A percentile compares a stretch with the other conserved stretches of the same genome.
phyloP scores from a whole-genome alignment of 2,329 filamentous ascomycete genomes.

The Grosmannia penicillata region DNA sequence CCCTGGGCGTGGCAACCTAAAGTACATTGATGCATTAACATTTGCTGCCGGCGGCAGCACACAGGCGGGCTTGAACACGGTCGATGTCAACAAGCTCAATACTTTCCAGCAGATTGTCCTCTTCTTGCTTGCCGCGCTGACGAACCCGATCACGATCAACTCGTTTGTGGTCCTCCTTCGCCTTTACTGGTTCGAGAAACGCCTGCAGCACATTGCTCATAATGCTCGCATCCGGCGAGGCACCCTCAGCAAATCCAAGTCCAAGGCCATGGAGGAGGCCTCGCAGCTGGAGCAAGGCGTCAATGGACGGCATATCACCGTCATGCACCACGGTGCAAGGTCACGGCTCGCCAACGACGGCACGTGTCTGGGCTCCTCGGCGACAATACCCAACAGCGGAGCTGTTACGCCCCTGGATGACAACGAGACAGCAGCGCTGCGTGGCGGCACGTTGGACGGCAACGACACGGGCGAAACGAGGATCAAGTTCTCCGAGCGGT shows the following conservation, averaged over 20 bases:
- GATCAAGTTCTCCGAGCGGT: slow-evolving; percentile 8
- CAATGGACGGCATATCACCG: slow-evolving; percentile 48
- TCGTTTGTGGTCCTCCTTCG: slow-evolving; percentile 80
- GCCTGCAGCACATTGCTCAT: slow-evolving; percentile 70
- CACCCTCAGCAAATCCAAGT: slow-evolving; percentile 46
- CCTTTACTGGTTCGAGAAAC: slow-evolving; percentile 95
- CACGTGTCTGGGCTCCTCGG: slow-evolving; percentile 26
- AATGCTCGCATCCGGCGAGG: slow-evolving; percentile 55
- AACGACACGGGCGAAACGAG: background rate
- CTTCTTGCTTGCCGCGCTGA: slow-evolving; percentile 55
- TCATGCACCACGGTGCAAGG: slow-evolving; percentile 43
- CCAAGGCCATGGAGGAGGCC: slow-evolving; percentile 30
- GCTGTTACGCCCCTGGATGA: background rate
- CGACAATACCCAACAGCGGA: background rate
- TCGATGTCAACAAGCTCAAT: slow-evolving; percentile 50
- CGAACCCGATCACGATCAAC: slow-evolving; percentile 75
- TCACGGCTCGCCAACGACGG: slow-evolving; percentile 47
- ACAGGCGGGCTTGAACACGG: slow-evolving; percentile 82
- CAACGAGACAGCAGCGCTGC: background rate
- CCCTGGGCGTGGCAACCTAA: slow-evolving; percentile 37
- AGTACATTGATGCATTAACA: slow-evolving; percentile 80
- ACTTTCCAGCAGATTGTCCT: slow-evolving; percentile 63
- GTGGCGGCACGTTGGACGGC: no score
- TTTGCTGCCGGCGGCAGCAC: slow-evolving; percentile 77
- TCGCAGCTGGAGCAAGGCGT: slow-evolving; percentile 46